Base-by-base conservation (phyloP, 225 moss, liverwort and hornwort species). In the Asterella californica region DNA sequence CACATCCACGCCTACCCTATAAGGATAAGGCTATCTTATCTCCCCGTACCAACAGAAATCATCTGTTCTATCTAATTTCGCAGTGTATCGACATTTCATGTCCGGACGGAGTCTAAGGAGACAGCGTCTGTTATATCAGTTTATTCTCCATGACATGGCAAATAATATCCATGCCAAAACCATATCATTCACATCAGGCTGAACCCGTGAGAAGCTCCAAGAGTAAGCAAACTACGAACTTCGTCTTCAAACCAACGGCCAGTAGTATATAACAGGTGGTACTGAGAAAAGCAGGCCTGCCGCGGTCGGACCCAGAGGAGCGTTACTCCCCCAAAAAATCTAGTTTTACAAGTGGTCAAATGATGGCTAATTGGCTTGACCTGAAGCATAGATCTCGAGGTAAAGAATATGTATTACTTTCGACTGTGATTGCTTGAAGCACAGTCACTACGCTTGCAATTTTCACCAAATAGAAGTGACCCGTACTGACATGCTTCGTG, bases 311-410 rank as follows among this genome's bases (percentile, higher is more conserved):
- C 82, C 63, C 18, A 79, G 80, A 87, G 84, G 84, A 82, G 84
- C 72, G 54, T 78, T 74, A 79, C 75, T 80, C 84, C 82, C 84
- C 87, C 19, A 87, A 87, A 86, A 87, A 87, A 79, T 84, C 82
- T 87, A 82, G 63, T 82, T 80, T 84, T 87, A 84, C 87, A 87
- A 80, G 52, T 84, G 80, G 84, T 84, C 84, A 84, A 84, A 72
- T 79, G 82, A 73, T 80, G 79, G 65, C 81, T 82, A 82, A 82
- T 76, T 79, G 82, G 82, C 84, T 80, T 79, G 79, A 80, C 69
- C 77, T 29, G 82, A 80, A 73, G 79, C 83, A 77, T 64, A 79
- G 79, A 79, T 72, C 77, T 87, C 81, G 74, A 81, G 83, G 81
- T 86, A 79, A 82, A 79, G 76, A 87, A 81, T 84, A 84, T 76